phyloP scores from a whole-genome alignment of 2,329 filamentous ascomycete genomes.

The Cladophialophora bantiana region DNA sequence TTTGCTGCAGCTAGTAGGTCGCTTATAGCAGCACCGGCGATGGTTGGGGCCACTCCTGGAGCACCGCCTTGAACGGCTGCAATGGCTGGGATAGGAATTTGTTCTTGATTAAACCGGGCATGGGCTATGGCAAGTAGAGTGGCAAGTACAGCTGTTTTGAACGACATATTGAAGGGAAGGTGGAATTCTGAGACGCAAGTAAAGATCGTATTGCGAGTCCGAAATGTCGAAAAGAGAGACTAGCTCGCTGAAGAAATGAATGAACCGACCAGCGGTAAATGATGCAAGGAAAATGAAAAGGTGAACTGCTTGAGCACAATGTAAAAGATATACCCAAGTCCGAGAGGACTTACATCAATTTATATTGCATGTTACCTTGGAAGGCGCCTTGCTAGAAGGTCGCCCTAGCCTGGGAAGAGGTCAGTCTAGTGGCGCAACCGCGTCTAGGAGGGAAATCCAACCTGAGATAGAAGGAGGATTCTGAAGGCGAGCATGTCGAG shows the following conservation, averaged over 20 bases:
- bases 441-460: neutral
- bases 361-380: constrained; percentile 23
- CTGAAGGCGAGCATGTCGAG: constrained; percentile 35
- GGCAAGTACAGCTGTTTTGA: constrained; percentile 20
- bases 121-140: constrained; percentile 33
- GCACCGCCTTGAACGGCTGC: constrained; percentile 45
- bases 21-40: constrained; percentile 67
- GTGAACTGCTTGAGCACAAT: constrained; percentile 15
- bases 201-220: constrained; percentile 32
- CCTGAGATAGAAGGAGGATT: constrained; percentile 20
- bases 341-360: neutral
- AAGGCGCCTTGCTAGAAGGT: neutral
- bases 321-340: neutral
- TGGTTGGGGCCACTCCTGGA: constrained; percentile 67
- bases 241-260: constrained; percentile 38
- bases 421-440: neutral
- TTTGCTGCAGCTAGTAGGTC: constrained; percentile 70
- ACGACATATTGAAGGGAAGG: constrained; percentile 25
- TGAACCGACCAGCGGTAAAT: constrained; percentile 38
- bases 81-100: constrained; percentile 37
- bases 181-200: constrained; percentile 20
- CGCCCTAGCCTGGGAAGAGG: neutral
- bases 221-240: constrained; percentile 34
- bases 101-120: constrained; percentile 37
- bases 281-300: constrained; percentile 20